These are phyloP conservation scores for Monosporascus sp. DNA, from an alignment of 2,329 filamentous ascomycete species.

Conservation along the genomic window DNA sequence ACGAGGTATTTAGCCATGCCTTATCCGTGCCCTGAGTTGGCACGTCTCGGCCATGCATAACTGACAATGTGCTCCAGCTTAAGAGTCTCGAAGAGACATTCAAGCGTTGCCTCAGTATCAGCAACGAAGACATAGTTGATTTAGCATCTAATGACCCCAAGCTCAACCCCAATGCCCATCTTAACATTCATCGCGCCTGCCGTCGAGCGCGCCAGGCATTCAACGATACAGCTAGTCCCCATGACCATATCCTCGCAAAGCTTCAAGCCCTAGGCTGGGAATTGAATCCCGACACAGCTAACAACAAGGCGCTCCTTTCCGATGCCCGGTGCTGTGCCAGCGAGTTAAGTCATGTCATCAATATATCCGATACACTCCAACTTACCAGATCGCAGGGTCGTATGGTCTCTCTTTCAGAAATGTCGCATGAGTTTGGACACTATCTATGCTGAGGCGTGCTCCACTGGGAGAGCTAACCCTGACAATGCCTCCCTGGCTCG, in stretches of 20 bases:
- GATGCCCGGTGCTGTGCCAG: constrained; percentile 21
- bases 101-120: too few species aligned
- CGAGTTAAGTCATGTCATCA: constrained; percentile 15
- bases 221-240: constrained; percentile 8
- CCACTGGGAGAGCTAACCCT: constrained; percentile 3
- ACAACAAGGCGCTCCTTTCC: constrained; percentile 12
- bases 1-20: background rate
- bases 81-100: background rate
- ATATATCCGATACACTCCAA: background rate
- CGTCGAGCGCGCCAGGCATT: constrained; percentile 3
- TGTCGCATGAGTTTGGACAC: constrained; percentile 16
- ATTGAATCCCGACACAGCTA: constrained; percentile 9
- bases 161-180: background rate
- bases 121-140: too few species aligned
- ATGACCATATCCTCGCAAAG: constrained; percentile 19
- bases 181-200: background rate
- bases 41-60: background rate
- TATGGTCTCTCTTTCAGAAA: constrained; percentile 16
- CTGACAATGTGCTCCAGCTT: background rate
- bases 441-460: constrained; percentile 12
- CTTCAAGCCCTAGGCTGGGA: constrained; percentile 18
- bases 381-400: constrained; percentile 12
- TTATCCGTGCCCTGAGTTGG: background rate
- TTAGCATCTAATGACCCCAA: too few species aligned
- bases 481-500: constrained; percentile 1